These are phyloP conservation scores for Xerocomus minutiporus DNA, from an alignment of 1,284 basidiomycete genomes.

Conservation along the genomic window DNA sequence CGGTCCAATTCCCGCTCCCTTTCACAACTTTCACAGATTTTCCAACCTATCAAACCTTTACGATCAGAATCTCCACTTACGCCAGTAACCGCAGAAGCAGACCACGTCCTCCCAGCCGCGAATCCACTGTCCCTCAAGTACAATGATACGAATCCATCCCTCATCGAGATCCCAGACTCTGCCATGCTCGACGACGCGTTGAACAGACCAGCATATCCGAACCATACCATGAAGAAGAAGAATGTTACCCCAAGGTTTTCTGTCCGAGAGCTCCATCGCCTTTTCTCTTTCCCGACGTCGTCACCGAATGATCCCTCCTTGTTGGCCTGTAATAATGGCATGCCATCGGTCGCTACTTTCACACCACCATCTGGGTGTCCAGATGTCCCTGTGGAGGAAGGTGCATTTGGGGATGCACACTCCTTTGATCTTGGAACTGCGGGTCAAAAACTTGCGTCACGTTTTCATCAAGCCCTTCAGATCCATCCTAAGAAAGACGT, in stretches of 20 bases:
- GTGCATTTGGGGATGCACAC: slow-evolving; percentile 11
- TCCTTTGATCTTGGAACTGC: slow-evolving; percentile 18
- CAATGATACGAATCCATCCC: slow-evolving; percentile 9
- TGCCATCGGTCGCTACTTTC: slow-evolving; percentile 13
- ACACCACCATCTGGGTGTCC: slow-evolving; percentile 10
- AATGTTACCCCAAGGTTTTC: slow-evolving; percentile 22
- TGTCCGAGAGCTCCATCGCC: slow-evolving; percentile 32
- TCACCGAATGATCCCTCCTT: slow-evolving; percentile 22
- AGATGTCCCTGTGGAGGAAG: slow-evolving; percentile 23
- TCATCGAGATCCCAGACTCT: slow-evolving; percentile 11
- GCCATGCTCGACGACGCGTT: slow-evolving; percentile 17
- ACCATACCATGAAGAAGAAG: slow-evolving; percentile 20
- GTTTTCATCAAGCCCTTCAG: slow-evolving; percentile 4
- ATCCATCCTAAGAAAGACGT: slow-evolving; percentile 1
- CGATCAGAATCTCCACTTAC: slow-evolving; percentile 10
- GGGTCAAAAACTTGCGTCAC: slow-evolving; percentile 9
- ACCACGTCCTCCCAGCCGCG: background rate
- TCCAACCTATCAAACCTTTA: slow-evolving; percentile 18
- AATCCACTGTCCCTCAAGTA: slow-evolving; percentile 10
- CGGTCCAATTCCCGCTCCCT: slow-evolving; percentile 22
- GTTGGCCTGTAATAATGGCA: background rate
- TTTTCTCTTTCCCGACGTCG: slow-evolving; percentile 33
- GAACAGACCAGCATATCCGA: slow-evolving; percentile 10
- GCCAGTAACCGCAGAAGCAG: slow-evolving; percentile 3
- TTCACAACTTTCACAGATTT: slow-evolving; percentile 26